phyloP scores from a whole-genome alignment of 1,284 basidiomycete genomes.

The Boletellus dicymbophilus region DNA sequence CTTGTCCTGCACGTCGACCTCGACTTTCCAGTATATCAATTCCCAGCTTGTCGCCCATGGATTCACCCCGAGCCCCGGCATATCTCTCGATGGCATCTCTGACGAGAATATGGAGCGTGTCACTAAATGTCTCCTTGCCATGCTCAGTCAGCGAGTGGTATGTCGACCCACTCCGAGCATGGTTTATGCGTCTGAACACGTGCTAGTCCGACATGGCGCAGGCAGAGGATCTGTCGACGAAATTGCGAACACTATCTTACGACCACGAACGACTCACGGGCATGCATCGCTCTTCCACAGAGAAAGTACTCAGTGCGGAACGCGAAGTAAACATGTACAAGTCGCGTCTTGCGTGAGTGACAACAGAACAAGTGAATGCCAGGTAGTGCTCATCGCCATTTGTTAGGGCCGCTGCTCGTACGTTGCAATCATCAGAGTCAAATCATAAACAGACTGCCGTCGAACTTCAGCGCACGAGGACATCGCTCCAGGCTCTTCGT shows the following conservation, averaged over 20 bases:
- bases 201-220: conserved; percentile 75
- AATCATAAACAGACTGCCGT: conserved; percentile 67
- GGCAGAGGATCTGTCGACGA: conserved; percentile 77
- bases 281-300: conserved; percentile 58
- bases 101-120: conserved; percentile 64
- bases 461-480: conserved; percentile 70
- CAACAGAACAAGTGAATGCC: not conserved
- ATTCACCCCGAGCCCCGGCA: conserved; percentile 63
- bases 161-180: conserved; percentile 31
- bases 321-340: conserved; percentile 74
- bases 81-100: conserved; percentile 46
- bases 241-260: conserved; percentile 77
- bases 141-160: conserved; percentile 81
- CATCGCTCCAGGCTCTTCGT: conserved; percentile 63
- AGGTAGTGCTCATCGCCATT: conserved; percentile 9
- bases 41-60: conserved; percentile 54
- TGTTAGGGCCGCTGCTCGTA: conserved; percentile 52
- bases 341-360: conserved; percentile 65
- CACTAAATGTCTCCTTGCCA: conserved; percentile 74
- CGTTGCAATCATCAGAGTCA: conserved; percentile 58
- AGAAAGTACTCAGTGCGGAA: conserved; percentile 68
- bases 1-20: conserved; percentile 46
- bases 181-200: conserved; percentile 3
- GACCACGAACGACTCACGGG: conserved; percentile 78
- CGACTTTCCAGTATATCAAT: conserved; percentile 43